Evolutionary conservation across 1,284 basidiomycete genomes (phyloP), one percentile per base, ranked within the genome.

Genomic region (Ustilago sp.): DNA sequence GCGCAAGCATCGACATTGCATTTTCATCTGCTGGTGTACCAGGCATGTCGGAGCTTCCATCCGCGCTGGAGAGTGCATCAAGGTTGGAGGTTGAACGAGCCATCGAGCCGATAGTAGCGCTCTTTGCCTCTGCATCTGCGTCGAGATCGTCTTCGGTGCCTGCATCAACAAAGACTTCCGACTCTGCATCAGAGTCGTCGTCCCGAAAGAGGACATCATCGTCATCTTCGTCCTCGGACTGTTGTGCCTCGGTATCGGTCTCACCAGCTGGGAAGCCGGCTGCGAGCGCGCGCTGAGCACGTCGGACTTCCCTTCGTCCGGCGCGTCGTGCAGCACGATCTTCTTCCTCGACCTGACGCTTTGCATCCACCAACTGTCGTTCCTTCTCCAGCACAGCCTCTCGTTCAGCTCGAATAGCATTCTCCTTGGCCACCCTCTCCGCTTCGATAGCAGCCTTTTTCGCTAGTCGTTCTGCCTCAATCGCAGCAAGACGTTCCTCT

Each of bases 41-140:
- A 31, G 76, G 76, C 62, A 74, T 63, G 36, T 78, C 76, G 11
- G 68, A 68, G 68, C 76, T 78, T 34, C 68, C 68, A 32, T 78
- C 76, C 4, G 72, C 71, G 53, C 68, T 72, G 5, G 72, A 75
- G 17, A 65, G 72, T 11, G 72, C 68, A 1, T 68, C 68, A 39
- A 63, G 56, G 45, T 69, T 69, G 12, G 75, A 74, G 0, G 50
- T 53, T 9, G 68, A 70, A 12, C 68, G 52, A 8, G 58, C 71
- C 71, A 71, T 70, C 9, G 68, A 64, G 39, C 63, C 72, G 23
- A 52, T 68, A 3, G 61, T 65, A 6, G 45, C 63, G 41, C 62
- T 71, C 45, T 62, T 65, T n/a, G 64, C 68, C 28, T 71, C 68
- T 13, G 31, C n/a, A 35, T 75, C 48, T 50, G 48, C 28, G 15